Base-by-base conservation (phyloP, 169 alveolate species). In the Cryptosporidium xiaoi region DNA sequence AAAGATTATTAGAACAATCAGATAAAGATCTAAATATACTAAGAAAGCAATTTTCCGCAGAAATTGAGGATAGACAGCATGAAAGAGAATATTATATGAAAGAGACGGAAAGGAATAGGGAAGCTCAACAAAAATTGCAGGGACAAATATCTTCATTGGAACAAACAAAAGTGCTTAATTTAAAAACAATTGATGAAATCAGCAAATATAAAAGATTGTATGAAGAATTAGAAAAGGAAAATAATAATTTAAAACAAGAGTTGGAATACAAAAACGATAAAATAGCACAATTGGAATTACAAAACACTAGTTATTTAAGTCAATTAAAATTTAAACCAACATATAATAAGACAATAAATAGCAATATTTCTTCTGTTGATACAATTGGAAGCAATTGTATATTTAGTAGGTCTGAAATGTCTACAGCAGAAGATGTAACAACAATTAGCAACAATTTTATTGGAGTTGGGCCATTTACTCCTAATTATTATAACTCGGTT, bases 31-130 rank as follows among this genome's bases (percentile, higher is more conserved):
- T 77, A 66, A n/a, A 58, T 15, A 53, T 64, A 27, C 31, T 77
- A 8, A 77, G 87, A 18, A 77, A 77, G 31, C 87, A 77, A 31
- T 77, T 77, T 62, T 77, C 87, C 7, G 87, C 87, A 15, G 87
- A 77, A 27, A 56, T 77, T 46, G 87, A 77, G 34, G 87, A 77
- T 60, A 77, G 87, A 27, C 87, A 77, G 6, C 87, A 77, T 31
- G 87, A 77, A 44, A 77, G 87, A 60, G 87, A 56, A 24, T 77
- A 77, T 34, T 77, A 71, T 48, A 77, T 77, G 71, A 77, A 77
- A 24, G 87, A 77, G 34, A 77, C 71, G 2, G 87, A 77, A 62
- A 77, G 87, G 64, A 58, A 77, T 31, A 51, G 87, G 16, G 87
- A 77, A 48, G 29, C 71, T 8, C 87, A 77, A 20, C 50, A 29